These are phyloP conservation scores for Echinochloa phyllopogon DNA, from an alignment of 176 grass and related monocot genomes.

Conservation along the genomic window DNA sequence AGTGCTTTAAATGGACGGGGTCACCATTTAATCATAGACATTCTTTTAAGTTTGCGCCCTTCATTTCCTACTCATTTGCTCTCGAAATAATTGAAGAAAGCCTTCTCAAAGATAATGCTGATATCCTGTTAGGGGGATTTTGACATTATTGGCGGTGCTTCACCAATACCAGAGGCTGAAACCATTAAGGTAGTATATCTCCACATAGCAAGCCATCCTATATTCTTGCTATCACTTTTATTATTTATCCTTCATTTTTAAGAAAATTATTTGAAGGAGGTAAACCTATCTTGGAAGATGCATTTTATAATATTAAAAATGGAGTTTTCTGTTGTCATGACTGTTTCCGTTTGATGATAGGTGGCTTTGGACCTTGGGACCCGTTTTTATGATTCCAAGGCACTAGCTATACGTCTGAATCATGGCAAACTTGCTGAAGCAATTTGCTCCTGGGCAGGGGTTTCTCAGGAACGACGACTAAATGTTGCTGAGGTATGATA, in stretches of 20 bases:
- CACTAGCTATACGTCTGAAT: constrained; percentile 83
- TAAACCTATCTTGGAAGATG: constrained; percentile 12
- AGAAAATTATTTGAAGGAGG: constrained; percentile 17
- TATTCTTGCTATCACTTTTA: not conserved
- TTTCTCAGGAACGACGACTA: constrained; percentile 68
- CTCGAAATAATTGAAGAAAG: constrained; percentile 34
- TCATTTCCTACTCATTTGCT: constrained; percentile 26
- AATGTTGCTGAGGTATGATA: constrained; percentile 85
- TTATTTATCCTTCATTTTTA: constrained; percentile 31
- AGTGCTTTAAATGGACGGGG: constrained; percentile 36
- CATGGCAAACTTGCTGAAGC: constrained; percentile 82
- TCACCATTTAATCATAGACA: constrained; percentile 15
- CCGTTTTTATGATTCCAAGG: constrained; percentile 72
- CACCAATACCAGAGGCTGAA: constrained; percentile 84
- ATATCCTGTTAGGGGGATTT: constrained; percentile 82
- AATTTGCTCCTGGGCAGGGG: constrained; percentile 84
- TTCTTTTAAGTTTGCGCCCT: not conserved
- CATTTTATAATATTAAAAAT: constrained; percentile 27
- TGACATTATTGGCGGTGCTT: constrained; percentile 89
- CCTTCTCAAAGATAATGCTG: constrained; percentile 27
- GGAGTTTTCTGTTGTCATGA: constrained; percentile 1
- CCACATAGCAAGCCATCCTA: not conserved
- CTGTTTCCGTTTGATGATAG: constrained; percentile 48
- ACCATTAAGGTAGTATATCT: constrained; percentile 73
- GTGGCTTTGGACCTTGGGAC: constrained; percentile 78